Evolutionary conservation across 1,284 basidiomycete genomes (phyloP).

Genomic region (Austroboletus rostrupii): DNA sequence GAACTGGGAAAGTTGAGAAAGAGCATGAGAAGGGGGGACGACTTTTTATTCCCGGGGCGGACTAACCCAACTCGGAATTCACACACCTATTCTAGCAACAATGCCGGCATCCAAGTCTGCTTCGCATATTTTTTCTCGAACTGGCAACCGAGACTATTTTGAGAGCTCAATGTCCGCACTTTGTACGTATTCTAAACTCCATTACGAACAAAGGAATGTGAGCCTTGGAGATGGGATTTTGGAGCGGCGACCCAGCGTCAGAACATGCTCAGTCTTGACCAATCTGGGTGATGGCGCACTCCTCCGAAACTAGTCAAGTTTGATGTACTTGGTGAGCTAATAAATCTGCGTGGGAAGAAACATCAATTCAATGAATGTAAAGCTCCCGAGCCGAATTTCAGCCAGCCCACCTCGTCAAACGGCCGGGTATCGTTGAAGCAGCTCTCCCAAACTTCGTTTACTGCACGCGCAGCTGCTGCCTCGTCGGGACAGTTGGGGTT

Average conservation of each 20-base stretch:
- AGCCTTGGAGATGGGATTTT: constrained; percentile 6
- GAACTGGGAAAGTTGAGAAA: constrained; percentile 13
- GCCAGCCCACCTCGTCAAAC: constrained; percentile 81
- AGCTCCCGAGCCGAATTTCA: neutral
- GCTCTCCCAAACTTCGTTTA: constrained; percentile 95
- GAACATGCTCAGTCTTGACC: neutral
- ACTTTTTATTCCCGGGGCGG: constrained; percentile 19
- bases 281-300: neutral
- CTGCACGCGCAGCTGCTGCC: constrained; percentile 50
- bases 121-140: constrained; percentile 3
- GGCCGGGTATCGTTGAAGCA: constrained; percentile 95
- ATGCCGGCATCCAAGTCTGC: constrained; percentile 20
- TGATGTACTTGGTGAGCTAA: constrained; percentile 18
- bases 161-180: constrained; percentile 10
- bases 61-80: constrained; percentile 19
- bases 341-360: constrained; percentile 29
- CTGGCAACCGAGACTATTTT: neutral
- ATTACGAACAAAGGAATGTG: neutral
- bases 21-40: neutral
- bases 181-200: constrained; percentile 11
- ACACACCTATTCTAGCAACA: constrained; percentile 15
- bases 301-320: neutral
- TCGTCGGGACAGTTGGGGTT: constrained; percentile 80
- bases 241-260: neutral
- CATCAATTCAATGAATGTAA: neutral